These are phyloP conservation scores for Lathyrus aphaca DNA, from an alignment of 306 rosid species.

Conservation along the genomic window DNA sequence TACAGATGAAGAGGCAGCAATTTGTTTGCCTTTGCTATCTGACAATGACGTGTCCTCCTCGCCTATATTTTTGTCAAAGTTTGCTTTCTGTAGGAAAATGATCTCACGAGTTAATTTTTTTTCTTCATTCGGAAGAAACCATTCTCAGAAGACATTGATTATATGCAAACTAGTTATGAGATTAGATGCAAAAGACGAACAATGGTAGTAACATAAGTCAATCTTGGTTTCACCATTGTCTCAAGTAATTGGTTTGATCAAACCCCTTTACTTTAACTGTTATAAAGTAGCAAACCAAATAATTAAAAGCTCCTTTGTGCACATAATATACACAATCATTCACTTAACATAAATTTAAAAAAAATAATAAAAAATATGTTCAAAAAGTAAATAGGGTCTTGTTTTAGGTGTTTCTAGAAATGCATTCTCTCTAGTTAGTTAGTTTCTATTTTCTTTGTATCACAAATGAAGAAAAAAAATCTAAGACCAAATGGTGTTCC, in stretches of 20 bases:
- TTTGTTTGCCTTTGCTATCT: constrained; percentile 56
- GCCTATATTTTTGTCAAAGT: constrained; percentile 39
- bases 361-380: no score
- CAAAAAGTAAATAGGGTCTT: neutral
- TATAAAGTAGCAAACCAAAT: no score
- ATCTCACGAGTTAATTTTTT: constrained; percentile 22
- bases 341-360: no score
- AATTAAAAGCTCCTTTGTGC: no score
- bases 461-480: neutral
- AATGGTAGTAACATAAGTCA: neutral
- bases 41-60: constrained; percentile 35
- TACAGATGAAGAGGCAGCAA: constrained; percentile 44
- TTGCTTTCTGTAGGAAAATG: constrained; percentile 40
- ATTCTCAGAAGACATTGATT: neutral
- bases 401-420: neutral
- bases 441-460: neutral
- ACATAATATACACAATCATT: no score
- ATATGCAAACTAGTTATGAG: neutral
- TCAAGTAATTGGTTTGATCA: neutral
- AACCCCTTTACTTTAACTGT: neutral
- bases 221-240: constrained; percentile 2
- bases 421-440: neutral
- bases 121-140: constrained; percentile 8
- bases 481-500: neutral
- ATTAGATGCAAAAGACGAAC: neutral